Evolutionary conservation across 768 basidiomycete species (phyloP), one percentile per base, ranked within the genome.

Genomic region (Suillus tomentosus): DNA sequence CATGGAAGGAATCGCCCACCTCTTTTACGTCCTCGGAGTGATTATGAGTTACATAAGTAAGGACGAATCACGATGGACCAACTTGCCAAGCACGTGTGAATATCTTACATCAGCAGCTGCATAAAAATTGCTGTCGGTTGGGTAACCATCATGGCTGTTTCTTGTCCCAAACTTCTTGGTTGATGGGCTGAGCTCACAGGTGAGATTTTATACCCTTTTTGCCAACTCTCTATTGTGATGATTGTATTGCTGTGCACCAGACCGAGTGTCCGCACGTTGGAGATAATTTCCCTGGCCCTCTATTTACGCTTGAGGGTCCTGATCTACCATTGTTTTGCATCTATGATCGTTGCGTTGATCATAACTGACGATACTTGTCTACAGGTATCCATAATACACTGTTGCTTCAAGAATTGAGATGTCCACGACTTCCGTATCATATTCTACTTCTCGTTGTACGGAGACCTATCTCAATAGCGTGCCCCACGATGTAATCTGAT

Each of bases 371-470:
- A 53, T 19, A 10, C 24, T 51, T 27, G 15, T 3, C 19, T 42
- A 24, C 9, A 43, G n/a, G 39, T 22, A 27, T 24, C 42, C n/a
- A 45, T 14, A 48, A 51, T 40, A 58, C 73, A 10, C 42, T 62
- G 10, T 22, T 27, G 4, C 15, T 51, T 17, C 90, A 70, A 84
- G 85, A 62, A 91, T 83, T 79, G 94, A 92, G 89, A 93, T 91
- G 71, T 92, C 85, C 17, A 93, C 85, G 1, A 84, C 87, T 77
- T 94, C 92, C 7, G 87, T 47, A n/a, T 47, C 45, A 85, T 66
- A 87, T 81, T 17, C 92, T 95, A 34, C 94, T 80, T 69, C 94
- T 72, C 90, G 93, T 0, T 91, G 92, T 93, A 62, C 19, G 55
- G 39, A 40, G 5, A 17, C 39, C 17, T 40, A 42, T 58, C 31